Base-by-base conservation (phyloP, 2,329 filamentous ascomycete genomes). In the Atkinsonella texensis region DNA sequence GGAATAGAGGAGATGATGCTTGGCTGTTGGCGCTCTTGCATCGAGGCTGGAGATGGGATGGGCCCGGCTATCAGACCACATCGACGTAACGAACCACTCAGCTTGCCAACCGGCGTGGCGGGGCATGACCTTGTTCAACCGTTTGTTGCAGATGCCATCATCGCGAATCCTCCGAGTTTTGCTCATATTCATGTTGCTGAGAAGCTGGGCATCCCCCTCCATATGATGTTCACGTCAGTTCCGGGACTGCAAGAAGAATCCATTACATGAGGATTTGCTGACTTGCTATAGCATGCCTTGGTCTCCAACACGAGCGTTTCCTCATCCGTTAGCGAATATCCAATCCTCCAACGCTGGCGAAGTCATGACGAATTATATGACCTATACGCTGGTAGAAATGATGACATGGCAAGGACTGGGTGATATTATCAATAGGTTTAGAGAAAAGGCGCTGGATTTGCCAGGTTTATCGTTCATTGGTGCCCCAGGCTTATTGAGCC, bases 341-440 rank as follows among this genome's bases (percentile, higher is more conserved):
- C 79, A 87, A 55, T 81, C 81, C 1, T 81, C 83, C 0, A 88
- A 89, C 58, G 84, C 85, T 1, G 87, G 93, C 59, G 74, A 80
- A 5, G 79, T 79, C n/a, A 76, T 88, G 53, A 85, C 87, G 1
- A 95, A 93, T 59, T 91, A 87, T 61, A 75, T 94, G 52, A 87
- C 85, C 0, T 95, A 95, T 60, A 82, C 84, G 0, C 72, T 95
- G 18, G 85, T 95, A 2, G 89, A 95, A 58, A 87, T 94, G 79
- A 81, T 95, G 75, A 90, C 89, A 11, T 95, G 89, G 89, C 89
- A 95, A 67, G 89, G 89, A 0, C 70, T 95, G 4, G 90, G 90
- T 39, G 90, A 96, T 65, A 74, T 96, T 6, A 91, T 96, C 63
- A 96, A 97, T 62, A 78, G 83, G 11, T 96, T 95, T 61, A 77